Evolutionary conservation across 1,139 yeast genomes (phyloP), one percentile per base, ranked within the genome.

Genomic region (Lodderomyces jiufengensis): DNA sequence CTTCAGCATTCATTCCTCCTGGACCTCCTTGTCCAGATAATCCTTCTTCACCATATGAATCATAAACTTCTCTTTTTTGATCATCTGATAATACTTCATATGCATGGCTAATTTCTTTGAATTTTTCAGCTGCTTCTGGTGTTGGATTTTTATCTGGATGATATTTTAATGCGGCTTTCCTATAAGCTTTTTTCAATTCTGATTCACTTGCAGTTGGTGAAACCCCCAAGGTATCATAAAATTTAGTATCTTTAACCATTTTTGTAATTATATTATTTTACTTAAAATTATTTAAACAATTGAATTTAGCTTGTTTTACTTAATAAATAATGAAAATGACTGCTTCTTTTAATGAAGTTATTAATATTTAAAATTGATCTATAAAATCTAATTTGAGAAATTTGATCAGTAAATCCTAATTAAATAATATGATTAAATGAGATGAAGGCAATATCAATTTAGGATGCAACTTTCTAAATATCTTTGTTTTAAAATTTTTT

Each of bases 41-140:
- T 37, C 98, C 99, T 54, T 88, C 97, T 58, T 82, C 84, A 61
- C 99, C 99, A 57, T 79, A 87, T 49, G 76, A 80, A 63, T 92
- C 97, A 59, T 92, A 92, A 9, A 84, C 56, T 36, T 83, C 85
- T 66, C 97, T 84, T 73, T 90, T 92, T 57, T 88, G 85, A 22
- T 83, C 71, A 56, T 90, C 97, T 8, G 87, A 76, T 45, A 92
- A 73, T 23, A 87, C 71, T 63, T 92, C 97, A 59, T 92, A 92
- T 8, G 97, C 97, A 47, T 80, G 81, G 9, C 94, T 82, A 46
- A 87, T 76, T 59, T 88, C 96, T 67, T 90, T 90, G 65, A 90
- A 90, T 66, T 87, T 90, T 59, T 92, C 98, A 38, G 96, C 95
- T 26, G 96, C 97, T 56, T 85, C 95, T 40, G 88, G 84, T 20